Evolutionary conservation across 768 basidiomycete genomes (phyloP).

Genomic region (Psilocybe tampanensis): DNA sequence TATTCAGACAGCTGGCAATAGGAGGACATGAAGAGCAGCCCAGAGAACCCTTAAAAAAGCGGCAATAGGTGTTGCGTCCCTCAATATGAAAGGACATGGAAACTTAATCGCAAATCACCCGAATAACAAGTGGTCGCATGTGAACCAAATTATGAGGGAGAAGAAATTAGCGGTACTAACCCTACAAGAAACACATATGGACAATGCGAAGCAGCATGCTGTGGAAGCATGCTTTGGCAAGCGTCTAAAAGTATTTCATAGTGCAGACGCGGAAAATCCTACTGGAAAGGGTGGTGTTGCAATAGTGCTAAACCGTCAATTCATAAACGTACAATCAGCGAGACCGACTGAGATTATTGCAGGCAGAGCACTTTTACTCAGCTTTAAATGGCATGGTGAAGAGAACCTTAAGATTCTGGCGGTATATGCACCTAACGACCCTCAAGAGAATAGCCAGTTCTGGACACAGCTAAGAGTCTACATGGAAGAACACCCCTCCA

Average conservation of each 20-base stretch:
- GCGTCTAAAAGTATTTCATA: background rate
- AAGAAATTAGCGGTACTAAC: slow-evolving; percentile 29
- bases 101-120: background rate
- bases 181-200: slow-evolving; percentile 35
- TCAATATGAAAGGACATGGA: background rate
- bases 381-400: slow-evolving; percentile 22
- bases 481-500: background rate
- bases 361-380: slow-evolving; percentile 16
- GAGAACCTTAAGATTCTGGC: slow-evolving; percentile 32
- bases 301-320: slow-evolving; percentile 32
- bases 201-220: slow-evolving; percentile 6
- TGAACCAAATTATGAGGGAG: slow-evolving; percentile 27
- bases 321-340: slow-evolving; percentile 13
- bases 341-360: slow-evolving; percentile 12
- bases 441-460: slow-evolving; percentile 5
- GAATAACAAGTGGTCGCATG: slow-evolving; percentile 23
- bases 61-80: background rate
- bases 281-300: slow-evolving; percentile 26
- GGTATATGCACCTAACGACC: slow-evolving; percentile 37
- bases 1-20: slow-evolving; percentile 29
- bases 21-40: slow-evolving; percentile 18
- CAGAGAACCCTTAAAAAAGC: slow-evolving; percentile 36
- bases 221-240: slow-evolving; percentile 8
- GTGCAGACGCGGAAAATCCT: slow-evolving; percentile 19
- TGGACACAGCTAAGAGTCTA: background rate